phyloP scores from a whole-genome alignment of 495 filamentous ascomycete genomes.

The Hypoxylon fuscum region DNA sequence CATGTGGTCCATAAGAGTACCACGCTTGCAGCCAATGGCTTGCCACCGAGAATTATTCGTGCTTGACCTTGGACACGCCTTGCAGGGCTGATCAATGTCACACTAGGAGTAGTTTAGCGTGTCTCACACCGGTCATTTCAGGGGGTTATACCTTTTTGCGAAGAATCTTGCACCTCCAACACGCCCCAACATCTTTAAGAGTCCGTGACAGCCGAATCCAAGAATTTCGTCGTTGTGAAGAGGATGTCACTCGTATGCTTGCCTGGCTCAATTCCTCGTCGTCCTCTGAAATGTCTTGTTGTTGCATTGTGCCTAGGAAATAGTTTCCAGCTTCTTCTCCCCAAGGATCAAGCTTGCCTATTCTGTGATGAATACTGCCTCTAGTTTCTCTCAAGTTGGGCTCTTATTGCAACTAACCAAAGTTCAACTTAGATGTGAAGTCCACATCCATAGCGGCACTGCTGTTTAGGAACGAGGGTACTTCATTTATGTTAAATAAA shows the following conservation, averaged over 20 bases:
- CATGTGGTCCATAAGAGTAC: slow-evolving; percentile 28
- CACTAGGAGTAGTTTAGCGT: slow-evolving; percentile 17
- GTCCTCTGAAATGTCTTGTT: slow-evolving; percentile 16
- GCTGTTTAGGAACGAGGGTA: not conserved
- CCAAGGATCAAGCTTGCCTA: slow-evolving; percentile 14
- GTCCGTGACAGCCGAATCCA: slow-evolving; percentile 30
- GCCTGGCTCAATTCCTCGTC: slow-evolving; percentile 11
- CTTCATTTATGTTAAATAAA: not conserved
- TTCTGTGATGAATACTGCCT: slow-evolving; percentile 1
- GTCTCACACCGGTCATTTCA: not conserved
- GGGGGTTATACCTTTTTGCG: slow-evolving; percentile 35
- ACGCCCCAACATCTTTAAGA: slow-evolving; percentile 38
- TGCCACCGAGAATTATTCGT: slow-evolving; percentile 35
- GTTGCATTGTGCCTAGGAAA: slow-evolving; percentile 1
- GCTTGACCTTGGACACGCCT: slow-evolving; percentile 25
- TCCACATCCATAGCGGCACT: slow-evolving; percentile 20
- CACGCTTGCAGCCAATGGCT: slow-evolving; percentile 37
- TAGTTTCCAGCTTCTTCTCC: slow-evolving; percentile 5
- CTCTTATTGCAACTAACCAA: not conserved
- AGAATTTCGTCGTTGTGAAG: slow-evolving; percentile 3
- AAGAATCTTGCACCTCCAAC: slow-evolving; percentile 42
- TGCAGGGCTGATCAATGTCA: slow-evolving; percentile 32
- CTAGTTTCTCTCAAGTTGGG: not conserved
- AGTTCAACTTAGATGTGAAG: slow-evolving; percentile 6
- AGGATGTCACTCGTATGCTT: not conserved